Percentiles rank a stretch among this genome's conserved stretches.
These are phyloP conservation scores for Fraxinus nigra DNA, from an alignment of 305 asterid genomes.

Conservation along the genomic window DNA sequence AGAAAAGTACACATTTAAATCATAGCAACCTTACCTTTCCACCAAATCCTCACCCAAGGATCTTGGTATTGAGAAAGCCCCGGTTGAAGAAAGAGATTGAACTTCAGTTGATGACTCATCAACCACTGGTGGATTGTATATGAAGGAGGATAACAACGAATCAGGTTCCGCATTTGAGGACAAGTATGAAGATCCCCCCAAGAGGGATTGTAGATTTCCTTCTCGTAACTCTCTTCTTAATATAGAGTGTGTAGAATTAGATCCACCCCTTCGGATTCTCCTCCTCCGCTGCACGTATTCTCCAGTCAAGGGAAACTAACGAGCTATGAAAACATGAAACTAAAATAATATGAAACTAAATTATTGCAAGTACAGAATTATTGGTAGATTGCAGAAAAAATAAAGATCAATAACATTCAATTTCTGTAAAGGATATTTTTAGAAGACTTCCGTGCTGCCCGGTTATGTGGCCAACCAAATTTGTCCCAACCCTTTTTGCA, in stretches of 20 bases:
- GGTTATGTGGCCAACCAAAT: slow-evolving; percentile 76
- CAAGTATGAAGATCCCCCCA: slow-evolving; percentile 49
- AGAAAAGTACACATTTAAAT: not conserved
- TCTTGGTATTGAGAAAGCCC: slow-evolving; percentile 30
- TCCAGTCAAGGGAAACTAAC: slow-evolving; percentile 45
- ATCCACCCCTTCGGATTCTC: slow-evolving; percentile 54
- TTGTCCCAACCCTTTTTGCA: slow-evolving; percentile 62
- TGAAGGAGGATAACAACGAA: slow-evolving; percentile 66
- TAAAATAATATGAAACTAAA: not conserved
- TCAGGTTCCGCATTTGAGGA: slow-evolving; percentile 57
- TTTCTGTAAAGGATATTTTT: slow-evolving; percentile 60
- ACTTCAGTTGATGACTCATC: slow-evolving; percentile 33
- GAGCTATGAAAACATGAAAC: not conserved
- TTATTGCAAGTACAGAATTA: not conserved
- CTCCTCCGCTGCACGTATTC: slow-evolving; percentile 68
- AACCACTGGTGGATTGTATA: slow-evolving; percentile 45
- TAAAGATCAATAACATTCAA: slow-evolving; percentile 9
- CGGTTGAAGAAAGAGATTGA: slow-evolving; percentile 37
- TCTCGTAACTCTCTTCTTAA: slow-evolving; percentile 64
- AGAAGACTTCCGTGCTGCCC: slow-evolving; percentile 76
- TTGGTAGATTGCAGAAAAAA: not conserved
- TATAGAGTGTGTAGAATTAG: slow-evolving; percentile 42
- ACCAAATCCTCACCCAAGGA: slow-evolving; percentile 31
- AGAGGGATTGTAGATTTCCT: slow-evolving; percentile 62
- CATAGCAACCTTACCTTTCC: slow-evolving; percentile 38